Evolutionary conservation across 2,329 filamentous ascomycete species (phyloP), one percentile per base, ranked within the genome.

Genomic region (Arthrobotrys pseudoclavata): DNA sequence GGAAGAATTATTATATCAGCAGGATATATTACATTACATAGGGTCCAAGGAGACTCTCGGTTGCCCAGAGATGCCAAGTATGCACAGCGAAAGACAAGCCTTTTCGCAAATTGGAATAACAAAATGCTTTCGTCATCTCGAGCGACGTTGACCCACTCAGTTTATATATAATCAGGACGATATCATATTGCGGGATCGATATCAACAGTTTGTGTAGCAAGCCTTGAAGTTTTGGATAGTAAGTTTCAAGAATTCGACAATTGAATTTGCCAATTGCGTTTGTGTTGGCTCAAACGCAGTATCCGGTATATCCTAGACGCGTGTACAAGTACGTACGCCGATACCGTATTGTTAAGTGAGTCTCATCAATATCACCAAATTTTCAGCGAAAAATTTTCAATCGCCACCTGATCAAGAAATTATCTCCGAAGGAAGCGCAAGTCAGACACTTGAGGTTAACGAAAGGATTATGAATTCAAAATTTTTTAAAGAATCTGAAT

Each of bases 61-160:
- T 50, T 68, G 69, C 61, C 62, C 34, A 55, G 53, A 57, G 6
- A 10, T 40, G 55, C 71, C 55, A 69, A 69, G 53, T 42, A 37
- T 63, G 45, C 22, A 68, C 50, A 31, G 45, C 62, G 29, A 53
- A 55, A 69, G 57, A 74, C 61, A 74, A 74, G 69, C 61, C 37
- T 74, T 74, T 67, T 48, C 47, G 29, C 22, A 40, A 42, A 45
- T 63, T 60, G 55, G 47, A 20, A 69, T 69, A 24, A 63, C 60
- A 13, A 13, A 31, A 62, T 37, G 7, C 3, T 57, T 64, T 57
- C 69, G 48, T 72, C 48, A 66, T 50, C 20, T n/a, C 3, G 22
- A 13, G 7, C 18, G 29, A 40, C 13, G 18, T 18, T 7, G 53
- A 22, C 20, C 53, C 24, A 53, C 50, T 15, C 22, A 10, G 12